Conservation (phyloP, 306 rosid genomes). For the Canavalia ensiformis region DNA sequence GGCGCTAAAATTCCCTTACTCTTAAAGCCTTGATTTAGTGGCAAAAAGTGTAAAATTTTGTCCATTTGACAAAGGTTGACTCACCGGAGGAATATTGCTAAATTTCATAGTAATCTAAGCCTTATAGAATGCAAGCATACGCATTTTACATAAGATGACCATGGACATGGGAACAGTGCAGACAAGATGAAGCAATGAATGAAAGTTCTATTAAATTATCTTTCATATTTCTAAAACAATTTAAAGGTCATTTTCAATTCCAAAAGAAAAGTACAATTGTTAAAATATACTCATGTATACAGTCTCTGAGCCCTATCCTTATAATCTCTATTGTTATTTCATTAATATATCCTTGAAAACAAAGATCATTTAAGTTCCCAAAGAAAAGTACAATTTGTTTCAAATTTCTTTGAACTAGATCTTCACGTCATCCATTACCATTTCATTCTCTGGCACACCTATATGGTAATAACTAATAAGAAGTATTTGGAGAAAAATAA, state of each 20-base stretch:
- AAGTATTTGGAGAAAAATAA: conserved; percentile 11
- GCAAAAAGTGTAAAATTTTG: not conserved
- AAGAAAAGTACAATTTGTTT: conserved; percentile 20
- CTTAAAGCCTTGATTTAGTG: no score
- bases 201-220: not conserved
- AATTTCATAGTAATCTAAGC: not conserved
- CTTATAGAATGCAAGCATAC: conserved; percentile 5
- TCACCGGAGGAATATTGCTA: conserved; percentile 1
- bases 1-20: no score
- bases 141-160: conserved; percentile 9
- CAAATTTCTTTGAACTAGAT: not conserved
- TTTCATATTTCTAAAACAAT: conserved; percentile 1
- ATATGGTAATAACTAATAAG: conserved; percentile 6
- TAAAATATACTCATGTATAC: conserved; percentile 2
- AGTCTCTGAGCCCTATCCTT: not conserved
- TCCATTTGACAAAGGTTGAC: conserved; percentile 18
- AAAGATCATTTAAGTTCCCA: conserved; percentile 6
- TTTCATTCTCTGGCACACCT: conserved; percentile 18
- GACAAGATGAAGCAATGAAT: not conserved
- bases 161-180: not conserved
- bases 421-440: conserved; percentile 28
- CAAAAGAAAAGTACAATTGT: not conserved
- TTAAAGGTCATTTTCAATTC: conserved; percentile 8
- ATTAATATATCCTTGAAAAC: conserved; percentile 9
- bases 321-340: conserved; percentile 26